Evolutionary conservation across 345 rosid genomes (phyloP), one percentile per base, ranked within the genome.

Genomic region (Syzygium jambos): DNA sequence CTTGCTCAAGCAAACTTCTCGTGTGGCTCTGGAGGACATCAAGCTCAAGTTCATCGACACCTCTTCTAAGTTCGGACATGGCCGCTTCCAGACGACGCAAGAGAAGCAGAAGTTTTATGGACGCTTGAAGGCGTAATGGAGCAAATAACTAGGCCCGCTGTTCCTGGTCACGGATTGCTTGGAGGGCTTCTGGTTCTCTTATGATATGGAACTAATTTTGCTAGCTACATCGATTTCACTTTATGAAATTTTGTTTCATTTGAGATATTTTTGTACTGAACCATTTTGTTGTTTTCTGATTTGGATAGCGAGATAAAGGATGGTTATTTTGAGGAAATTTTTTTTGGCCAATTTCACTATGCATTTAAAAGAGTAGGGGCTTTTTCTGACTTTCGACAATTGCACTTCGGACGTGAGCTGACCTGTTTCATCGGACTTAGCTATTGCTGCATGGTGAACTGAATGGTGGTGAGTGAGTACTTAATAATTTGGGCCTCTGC

Each of bases 1-100:
- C 2, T 89, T 96, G 41, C 93, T 95, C 30, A 90, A 89, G 6
- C 98, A 95, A 91, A 95, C 98, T 9, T 95, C 98, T 27, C 94
- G 98, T 22, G 61, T 93, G 65, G 97, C 98, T 30, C 78, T 93
- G 15, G 97, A 96, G 87, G 92, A 89, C 51, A 93, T 96, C 90
- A 96, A 91, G 7, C 90, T 96, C 89, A 96, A 96, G 95, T 96
- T 96, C 89, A 90, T 96, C 0, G 96, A 94, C 80, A 95, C 97
- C 6, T 93, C 96, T 17, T 93, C 96, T 2, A 93, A 89, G 86
- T 85, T 85, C 30, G 98, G 98, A 10, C 96, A 95, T 89, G 98
- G 97, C 16, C 92, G 91, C 78, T 96, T 95, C 95, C 97, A 96
- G 93, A 92, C 96, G 2, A 87, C 90, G 16, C 87, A 90, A 88